Evolutionary conservation across 176 grass and related monocot species (phyloP), one percentile per base, ranked within the genome.

Genomic region (Bonia amplexicaulis): DNA sequence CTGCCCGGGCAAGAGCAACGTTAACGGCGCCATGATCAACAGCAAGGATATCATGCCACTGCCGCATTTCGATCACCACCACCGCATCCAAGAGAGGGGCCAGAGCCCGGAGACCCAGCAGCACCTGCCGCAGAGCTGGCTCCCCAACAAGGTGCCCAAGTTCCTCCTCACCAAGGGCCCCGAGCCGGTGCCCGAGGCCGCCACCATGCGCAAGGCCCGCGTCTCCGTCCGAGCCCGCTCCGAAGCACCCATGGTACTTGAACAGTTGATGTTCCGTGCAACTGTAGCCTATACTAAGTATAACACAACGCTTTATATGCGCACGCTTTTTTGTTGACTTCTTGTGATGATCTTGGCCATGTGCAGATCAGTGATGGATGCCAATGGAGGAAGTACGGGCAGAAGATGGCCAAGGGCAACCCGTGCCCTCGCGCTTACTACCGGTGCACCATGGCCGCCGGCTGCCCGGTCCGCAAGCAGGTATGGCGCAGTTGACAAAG

Each of bases 391-490:
- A 97, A 97, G 80, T 94, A 97, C 58, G 95, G 95, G 64, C 90
- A 97, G 84, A 97, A 97, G 87, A 94, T 97, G 92, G 90, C 90
- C 10, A 97, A 97, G 79, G 95, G 95, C 55, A 97, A 94, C 35
- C 95, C 95, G 3, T 97, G 90, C 78, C 95, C 95, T 0, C 92
- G 90, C 12, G 90, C 92, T 19, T 97, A 97, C 51, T 97, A 94
- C 89, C 87, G 90, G 5, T 97, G 95, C 89, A 94, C 92, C 78
- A 94, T 97, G 95, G 89, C 92, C 15, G 90, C 86, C 74, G 89
- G 84, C 66, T 97, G 95, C 78, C 89, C 92, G 6, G 95, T 97
- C 12, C 94, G 92, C 52, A 97, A 97, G 81, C 92, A 97, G 85
- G 95, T 97, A 82, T 1, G n/a, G 35, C 3, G 44, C 20, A 40